phyloP scores from a whole-genome alignment of 2,329 filamentous ascomycete genomes.

The Diaporthe citriasiana region DNA sequence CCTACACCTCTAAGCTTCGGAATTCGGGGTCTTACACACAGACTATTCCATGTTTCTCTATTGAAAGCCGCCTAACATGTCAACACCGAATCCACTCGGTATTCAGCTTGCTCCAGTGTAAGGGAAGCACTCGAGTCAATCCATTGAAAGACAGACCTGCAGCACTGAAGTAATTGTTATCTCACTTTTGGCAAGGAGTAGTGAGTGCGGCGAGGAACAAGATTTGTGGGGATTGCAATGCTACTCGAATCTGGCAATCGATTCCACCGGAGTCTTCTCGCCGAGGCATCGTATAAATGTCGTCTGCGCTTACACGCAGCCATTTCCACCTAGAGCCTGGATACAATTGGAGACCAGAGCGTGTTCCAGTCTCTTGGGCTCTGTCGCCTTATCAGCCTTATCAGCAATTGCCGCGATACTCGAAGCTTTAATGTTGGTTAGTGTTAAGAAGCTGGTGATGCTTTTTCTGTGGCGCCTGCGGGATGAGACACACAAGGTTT shows the following conservation, averaged over 20 bases:
- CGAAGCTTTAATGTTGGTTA: not conserved
- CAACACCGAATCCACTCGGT: not conserved
- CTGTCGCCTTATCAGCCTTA: not conserved
- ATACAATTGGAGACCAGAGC: not conserved
- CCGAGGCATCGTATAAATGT: not conserved
- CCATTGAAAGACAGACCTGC: too few relatives aligned
- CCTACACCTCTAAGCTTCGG: not conserved
- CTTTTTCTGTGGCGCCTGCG: not conserved
- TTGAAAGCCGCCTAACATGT: not conserved
- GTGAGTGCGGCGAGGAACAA: too few relatives aligned
- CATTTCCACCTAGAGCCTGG: not conserved
- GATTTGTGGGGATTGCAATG: not conserved
- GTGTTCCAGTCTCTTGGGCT: not conserved
- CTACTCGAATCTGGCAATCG: not conserved
- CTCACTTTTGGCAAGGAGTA: too few relatives aligned
- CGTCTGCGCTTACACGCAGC: not conserved
- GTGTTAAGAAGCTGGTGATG: not conserved
- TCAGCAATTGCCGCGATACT: not conserved
- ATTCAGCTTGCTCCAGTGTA: not conserved
- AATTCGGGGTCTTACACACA: not conserved
- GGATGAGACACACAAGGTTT: constrained; percentile 13
- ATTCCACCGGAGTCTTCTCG: not conserved
- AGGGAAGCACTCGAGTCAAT: not conserved
- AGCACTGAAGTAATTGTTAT: too few relatives aligned
- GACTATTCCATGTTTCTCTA: not conserved